Conservation (phyloP, 192 early-diverging fungal species). For the Backusella circina region DNA sequence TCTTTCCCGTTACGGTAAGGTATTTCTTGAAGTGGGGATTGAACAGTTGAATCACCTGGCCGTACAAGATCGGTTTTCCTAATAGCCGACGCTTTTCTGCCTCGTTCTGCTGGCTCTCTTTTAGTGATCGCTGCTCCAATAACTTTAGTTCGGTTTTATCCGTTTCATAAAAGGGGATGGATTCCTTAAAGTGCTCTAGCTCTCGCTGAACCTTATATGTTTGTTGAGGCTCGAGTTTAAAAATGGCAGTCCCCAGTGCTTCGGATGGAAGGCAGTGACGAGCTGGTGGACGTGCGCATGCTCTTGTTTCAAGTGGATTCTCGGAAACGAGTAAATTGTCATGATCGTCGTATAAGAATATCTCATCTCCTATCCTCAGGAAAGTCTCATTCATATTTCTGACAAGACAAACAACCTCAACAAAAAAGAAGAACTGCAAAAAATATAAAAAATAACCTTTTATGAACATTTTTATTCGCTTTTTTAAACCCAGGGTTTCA, state of each 20-base stretch:
- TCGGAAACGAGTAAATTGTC: slow-evolving; percentile 18
- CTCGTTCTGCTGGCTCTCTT: slow-evolving; percentile 21
- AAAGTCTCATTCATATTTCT: not conserved
- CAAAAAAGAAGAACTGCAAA: not conserved
- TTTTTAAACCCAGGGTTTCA: not conserved
- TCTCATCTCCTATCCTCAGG: slow-evolving; percentile 22
- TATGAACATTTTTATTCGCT: not conserved
- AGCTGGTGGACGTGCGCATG: slow-evolving; percentile 4
- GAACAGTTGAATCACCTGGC: slow-evolving; percentile 26
- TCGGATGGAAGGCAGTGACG: slow-evolving; percentile 12
- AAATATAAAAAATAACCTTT: not conserved
- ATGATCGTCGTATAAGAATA: slow-evolving; percentile 21
- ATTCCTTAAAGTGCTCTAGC: slow-evolving; percentile 6
- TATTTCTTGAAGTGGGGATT: slow-evolving; percentile 27
- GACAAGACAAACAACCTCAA: not conserved
- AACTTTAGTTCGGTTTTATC: not conserved
- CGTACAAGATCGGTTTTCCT: slow-evolving; percentile 30
- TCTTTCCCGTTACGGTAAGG: slow-evolving; percentile 13
- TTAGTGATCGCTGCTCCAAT: not conserved
- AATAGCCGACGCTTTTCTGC: slow-evolving; percentile 15
- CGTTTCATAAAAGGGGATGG: not conserved
- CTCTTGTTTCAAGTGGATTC: slow-evolving; percentile 24
- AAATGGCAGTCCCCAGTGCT: slow-evolving; percentile 15
- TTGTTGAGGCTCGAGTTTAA: slow-evolving; percentile 26
- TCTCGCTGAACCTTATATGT: not conserved